These are phyloP conservation scores for Neurospora tetrasperma DNA, from an alignment of 495 filamentous ascomycete genomes.

Conservation along the genomic window DNA sequence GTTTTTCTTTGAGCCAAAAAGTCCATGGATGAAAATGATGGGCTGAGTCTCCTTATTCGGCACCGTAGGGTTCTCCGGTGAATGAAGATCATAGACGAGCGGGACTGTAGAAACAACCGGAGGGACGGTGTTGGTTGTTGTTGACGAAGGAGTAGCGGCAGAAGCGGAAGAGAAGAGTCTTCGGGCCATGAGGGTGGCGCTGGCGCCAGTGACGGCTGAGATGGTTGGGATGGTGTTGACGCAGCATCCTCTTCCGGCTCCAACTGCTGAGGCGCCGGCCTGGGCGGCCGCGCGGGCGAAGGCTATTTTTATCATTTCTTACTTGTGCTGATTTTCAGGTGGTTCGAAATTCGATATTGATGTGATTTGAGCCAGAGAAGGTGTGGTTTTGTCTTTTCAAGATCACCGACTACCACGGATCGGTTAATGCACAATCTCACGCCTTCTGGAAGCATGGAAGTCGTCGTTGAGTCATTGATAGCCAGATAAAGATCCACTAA, in stretches of 20 bases:
- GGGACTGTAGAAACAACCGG: constrained; percentile 22
- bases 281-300: neutral
- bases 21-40: constrained; percentile 82
- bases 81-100: constrained; percentile 50
- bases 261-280: neutral
- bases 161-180: neutral
- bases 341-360: neutral
- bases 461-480: neutral
- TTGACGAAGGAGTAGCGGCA: neutral
- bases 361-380: neutral
- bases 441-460: neutral
- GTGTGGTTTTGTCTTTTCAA: neutral
- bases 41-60: constrained; percentile 43
- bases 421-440: neutral
- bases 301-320: neutral
- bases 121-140: neutral
- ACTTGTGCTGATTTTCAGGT: neutral
- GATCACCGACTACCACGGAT: neutral
- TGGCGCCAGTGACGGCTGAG: neutral
- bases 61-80: constrained; percentile 31
- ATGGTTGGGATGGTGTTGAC: neutral
- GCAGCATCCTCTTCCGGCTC: neutral
- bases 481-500: neutral
- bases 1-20: constrained; percentile 95
- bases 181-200: neutral